Evolutionary conservation across 163 green algal genomes (phyloP).

Genomic region (Dunaliella salina): DNA sequence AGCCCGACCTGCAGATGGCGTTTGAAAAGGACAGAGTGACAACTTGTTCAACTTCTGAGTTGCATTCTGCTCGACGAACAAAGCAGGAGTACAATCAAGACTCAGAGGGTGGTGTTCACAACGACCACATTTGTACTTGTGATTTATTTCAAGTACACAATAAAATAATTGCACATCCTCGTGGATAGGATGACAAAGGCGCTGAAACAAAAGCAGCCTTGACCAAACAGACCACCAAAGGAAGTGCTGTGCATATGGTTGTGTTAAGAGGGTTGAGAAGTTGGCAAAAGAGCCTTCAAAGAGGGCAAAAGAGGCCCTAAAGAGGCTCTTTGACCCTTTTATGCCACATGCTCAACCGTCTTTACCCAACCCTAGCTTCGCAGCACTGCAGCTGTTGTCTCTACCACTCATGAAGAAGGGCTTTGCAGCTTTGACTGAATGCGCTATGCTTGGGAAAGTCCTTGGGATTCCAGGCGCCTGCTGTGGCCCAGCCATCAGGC

Average conservation of each 20-base stretch:
- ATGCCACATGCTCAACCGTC: background rate
- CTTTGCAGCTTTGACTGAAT: background rate
- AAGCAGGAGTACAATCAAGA: background rate
- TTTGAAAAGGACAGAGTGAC: background rate
- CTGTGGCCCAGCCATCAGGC: too few species aligned
- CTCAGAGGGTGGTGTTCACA: background rate
- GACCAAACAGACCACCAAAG: too few species aligned
- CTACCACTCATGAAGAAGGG: background rate
- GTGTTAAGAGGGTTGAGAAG: too few species aligned
- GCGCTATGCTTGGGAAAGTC: background rate
- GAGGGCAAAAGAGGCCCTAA: too few species aligned
- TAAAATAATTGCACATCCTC: too few species aligned
- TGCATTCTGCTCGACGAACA: background rate
- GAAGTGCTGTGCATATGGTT: background rate
- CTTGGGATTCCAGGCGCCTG: too few species aligned
- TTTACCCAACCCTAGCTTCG: background rate
- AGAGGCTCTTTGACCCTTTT: too few species aligned
- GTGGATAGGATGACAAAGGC: too few species aligned
- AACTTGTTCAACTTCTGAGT: background rate
- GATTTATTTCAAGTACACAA: too few species aligned
- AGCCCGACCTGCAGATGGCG: background rate
- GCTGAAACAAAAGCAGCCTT: too few species aligned
- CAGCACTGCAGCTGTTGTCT: background rate
- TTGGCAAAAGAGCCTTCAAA: too few species aligned
- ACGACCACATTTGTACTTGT: too few species aligned